Percentiles rank a stretch among this genome's conserved stretches.
Conservation (phyloP, 768 basidiomycete genomes). For the Strobilomyces confusus region DNA sequence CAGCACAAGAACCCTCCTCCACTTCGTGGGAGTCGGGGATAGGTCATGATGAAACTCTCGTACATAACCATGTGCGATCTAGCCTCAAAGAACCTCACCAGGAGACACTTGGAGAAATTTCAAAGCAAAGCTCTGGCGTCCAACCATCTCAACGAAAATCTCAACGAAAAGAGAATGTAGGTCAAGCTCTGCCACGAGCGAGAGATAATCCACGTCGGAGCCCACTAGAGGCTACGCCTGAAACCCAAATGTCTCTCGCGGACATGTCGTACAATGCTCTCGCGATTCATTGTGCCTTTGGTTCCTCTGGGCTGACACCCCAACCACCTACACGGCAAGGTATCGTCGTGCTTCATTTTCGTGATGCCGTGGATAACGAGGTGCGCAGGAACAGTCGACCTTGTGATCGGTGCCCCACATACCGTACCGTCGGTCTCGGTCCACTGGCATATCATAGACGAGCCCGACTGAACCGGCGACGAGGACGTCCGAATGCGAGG, state of each 20-base stretch:
- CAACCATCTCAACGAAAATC: neutral
- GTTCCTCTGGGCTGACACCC: constrained; percentile 3
- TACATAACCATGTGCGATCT: too few relatives aligned
- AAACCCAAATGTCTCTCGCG: constrained; percentile 11
- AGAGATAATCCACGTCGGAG: neutral
- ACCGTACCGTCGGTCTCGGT: neutral
- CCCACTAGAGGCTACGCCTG: constrained; percentile 1
- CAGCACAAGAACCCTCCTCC: too few relatives aligned
- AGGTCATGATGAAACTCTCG: too few relatives aligned
- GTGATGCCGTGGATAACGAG: constrained; percentile 7
- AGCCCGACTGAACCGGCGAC: neutral
- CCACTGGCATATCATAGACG: constrained; percentile 10
- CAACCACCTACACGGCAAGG: constrained; percentile 3
- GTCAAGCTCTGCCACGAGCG: neutral
- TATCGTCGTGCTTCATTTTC: accelerated
- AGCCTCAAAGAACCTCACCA: too few relatives aligned
- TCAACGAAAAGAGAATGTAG: too few relatives aligned
- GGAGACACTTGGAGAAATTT: neutral
- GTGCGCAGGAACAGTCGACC: neutral
- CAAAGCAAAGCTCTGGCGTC: neutral
- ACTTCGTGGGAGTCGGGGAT: too few relatives aligned
- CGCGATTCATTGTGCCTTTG: constrained; percentile 2
- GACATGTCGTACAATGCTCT: constrained; percentile 16
- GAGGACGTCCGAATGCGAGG: neutral
- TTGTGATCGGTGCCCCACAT: constrained; percentile 1